Percentiles rank a stretch among this genome's conserved stretches.
Conservation (phyloP, 129 eudicot species). For the Erigeron canadensis region DNA sequence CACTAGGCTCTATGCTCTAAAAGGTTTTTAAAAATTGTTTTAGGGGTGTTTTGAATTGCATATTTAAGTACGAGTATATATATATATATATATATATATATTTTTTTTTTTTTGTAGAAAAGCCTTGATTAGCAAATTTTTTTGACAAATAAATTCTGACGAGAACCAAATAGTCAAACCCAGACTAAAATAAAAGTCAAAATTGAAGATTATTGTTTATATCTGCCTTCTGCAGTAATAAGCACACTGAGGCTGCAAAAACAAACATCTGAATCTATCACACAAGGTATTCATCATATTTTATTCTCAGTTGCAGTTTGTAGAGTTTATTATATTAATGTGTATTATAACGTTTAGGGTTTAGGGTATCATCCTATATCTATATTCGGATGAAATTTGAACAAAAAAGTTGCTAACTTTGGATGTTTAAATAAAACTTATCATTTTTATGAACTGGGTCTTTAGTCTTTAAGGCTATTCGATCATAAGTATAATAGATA, state of each 20-base stretch:
- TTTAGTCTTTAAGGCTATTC: background rate
- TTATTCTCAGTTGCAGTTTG: background rate
- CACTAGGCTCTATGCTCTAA: too few species aligned
- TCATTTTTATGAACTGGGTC: background rate
- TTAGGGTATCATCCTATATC: background rate
- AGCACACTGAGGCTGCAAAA: constrained; percentile 7
- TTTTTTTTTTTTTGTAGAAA: too few species aligned
- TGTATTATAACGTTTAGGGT: background rate
- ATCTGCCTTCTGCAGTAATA: background rate
- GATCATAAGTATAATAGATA: background rate
- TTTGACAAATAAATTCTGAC: too few species aligned
- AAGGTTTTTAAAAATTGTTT: too few species aligned
- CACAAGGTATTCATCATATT: constrained; percentile 24
- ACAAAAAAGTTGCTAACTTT: background rate
- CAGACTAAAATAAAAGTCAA: background rate
- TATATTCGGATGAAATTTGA: background rate
- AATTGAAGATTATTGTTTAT: background rate
- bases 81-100: too few species aligned
- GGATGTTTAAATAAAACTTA: background rate
- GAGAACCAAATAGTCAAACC: background rate
- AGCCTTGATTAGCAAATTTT: too few species aligned
- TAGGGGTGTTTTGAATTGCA: too few species aligned
- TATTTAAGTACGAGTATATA: too few species aligned
- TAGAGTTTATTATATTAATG: constrained; percentile 15
- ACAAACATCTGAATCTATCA: background rate